Evolutionary conservation across 1,284 basidiomycete species (phyloP).

Genomic region (Rhodotorula sp.): DNA sequence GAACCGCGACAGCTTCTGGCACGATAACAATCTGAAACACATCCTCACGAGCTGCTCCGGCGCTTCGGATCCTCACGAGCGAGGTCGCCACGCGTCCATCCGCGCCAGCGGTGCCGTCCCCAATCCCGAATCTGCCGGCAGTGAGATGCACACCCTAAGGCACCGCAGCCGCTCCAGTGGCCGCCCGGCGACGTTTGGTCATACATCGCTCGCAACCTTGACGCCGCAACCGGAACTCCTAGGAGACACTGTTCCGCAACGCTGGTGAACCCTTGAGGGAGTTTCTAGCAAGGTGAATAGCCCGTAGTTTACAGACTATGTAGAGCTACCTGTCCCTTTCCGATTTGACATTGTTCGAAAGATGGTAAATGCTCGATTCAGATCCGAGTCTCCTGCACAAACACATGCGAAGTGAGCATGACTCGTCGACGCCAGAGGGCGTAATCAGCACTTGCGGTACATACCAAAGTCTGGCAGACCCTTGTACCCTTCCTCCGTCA

Average conservation of each 20-base stretch:
- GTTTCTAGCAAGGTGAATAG: neutral
- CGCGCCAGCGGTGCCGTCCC: neutral
- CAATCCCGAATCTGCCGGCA: neutral
- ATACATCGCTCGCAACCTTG: too few species aligned
- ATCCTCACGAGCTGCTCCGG: too few species aligned
- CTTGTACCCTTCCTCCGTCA: slow-evolving; percentile 39
- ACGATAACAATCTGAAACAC: too few species aligned
- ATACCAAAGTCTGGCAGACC: slow-evolving; percentile 42
- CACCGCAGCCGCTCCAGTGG: neutral
- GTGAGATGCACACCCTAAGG: neutral
- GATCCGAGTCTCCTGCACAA: slow-evolving; percentile 6
- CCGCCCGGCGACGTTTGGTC: neutral
- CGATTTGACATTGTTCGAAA: slow-evolving; percentile 6
- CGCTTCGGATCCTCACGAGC: neutral
- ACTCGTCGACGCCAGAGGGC: neutral
- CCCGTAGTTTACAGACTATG: neutral
- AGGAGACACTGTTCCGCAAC: too few species aligned
- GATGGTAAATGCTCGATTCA: slow-evolving; percentile 19
- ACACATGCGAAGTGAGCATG: neutral
- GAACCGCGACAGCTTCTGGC: too few species aligned
- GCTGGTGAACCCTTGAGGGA: neutral
- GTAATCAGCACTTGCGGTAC: neutral
- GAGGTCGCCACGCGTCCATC: neutral
- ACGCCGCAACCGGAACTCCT: too few species aligned
- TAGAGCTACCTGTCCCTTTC: neutral